Evolutionary conservation across 2,329 filamentous ascomycete species (phyloP), one percentile per base, ranked within the genome.

Genomic region (Leptosphaerulina australis): DNA sequence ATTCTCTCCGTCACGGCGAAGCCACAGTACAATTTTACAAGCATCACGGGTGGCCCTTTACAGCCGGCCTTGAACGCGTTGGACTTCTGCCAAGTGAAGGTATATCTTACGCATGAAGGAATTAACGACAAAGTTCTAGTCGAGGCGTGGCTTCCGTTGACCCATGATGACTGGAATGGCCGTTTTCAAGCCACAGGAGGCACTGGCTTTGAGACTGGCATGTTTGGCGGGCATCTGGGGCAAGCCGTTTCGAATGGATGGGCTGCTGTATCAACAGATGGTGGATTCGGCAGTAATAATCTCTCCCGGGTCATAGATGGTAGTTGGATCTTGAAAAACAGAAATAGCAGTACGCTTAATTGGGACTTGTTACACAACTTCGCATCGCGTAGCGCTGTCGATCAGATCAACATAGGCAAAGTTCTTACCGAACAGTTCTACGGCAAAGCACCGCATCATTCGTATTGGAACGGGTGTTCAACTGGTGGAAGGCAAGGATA

Each of bases 341-440:
- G 15, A 3, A 17, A 21, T 1, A 54, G 67, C 28, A 47, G 61
- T 1, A 59, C 56, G 12, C 45, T 71, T 3, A 60, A 72, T 15
- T 67, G 66, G 61, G 45, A 62, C 22, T 41, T 67, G 3, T 37
- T 78, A 5, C 60, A 71, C 9, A 73, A 77, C 40, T 72, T 75
- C 17, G 74, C 70, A 0, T 71, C 66, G 0, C 59, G 68, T 0
- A 69, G 72, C n/a, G 28, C 76, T 8, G 62, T 70, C 4, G 76
- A 78, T 18, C 53, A 64, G 36, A 58, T 68, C 11, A 26, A 58
- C 20, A 58, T 76, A 8, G 72, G 67, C 7, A 76, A 76, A 51
- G 52, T 41, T 18, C 56, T 70, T 18, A 63, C 62, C 5, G 53
- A 67, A 17, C 58, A 63, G 14, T 76, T 65, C 51, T 77, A 73